Percentiles rank a stretch among this genome's conserved stretches.
phyloP scores from a whole-genome alignment of 306 rosid species.

The Castanea sativa region DNA sequence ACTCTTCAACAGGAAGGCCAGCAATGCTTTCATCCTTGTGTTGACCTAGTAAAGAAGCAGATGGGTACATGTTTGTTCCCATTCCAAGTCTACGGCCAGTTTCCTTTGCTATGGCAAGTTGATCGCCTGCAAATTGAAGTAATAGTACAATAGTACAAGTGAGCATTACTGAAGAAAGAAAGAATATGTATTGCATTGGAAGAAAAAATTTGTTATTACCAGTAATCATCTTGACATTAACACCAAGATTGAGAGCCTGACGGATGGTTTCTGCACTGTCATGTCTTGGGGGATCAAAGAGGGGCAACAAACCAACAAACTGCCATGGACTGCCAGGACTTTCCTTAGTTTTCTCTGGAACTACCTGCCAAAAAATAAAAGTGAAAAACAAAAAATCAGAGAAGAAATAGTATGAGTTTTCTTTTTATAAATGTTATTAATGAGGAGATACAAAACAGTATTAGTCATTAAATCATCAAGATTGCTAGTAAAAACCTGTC shows the following conservation, averaged over 20 bases:
- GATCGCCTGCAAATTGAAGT: slow-evolving; percentile 62
- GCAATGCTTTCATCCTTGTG: slow-evolving; percentile 83
- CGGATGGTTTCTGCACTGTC: slow-evolving; percentile 99
- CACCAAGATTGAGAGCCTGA: slow-evolving; percentile 94
- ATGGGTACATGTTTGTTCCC: slow-evolving; percentile 99
- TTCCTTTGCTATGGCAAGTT: slow-evolving; percentile 97
- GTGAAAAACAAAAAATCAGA: neutral
- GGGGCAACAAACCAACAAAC: slow-evolving; percentile 85
- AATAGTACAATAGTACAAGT: slow-evolving; percentile 14
- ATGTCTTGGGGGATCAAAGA: slow-evolving; percentile 96
- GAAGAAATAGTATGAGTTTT: neutral
- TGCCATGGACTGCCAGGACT: slow-evolving; percentile 84
- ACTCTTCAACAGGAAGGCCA: slow-evolving; percentile 87
- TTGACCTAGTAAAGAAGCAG: slow-evolving; percentile 91
- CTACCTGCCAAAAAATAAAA: slow-evolving; percentile 54
- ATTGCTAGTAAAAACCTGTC: slow-evolving; percentile 68
- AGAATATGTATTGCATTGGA: neutral
- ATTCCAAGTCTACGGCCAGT: slow-evolving; percentile 97
- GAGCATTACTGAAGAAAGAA: slow-evolving; percentile 11
- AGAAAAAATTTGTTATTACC: slow-evolving; percentile 44
- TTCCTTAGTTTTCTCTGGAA: slow-evolving; percentile 79
- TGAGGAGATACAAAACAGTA: neutral
- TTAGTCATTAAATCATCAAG: slow-evolving; percentile 2
- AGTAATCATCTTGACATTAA: slow-evolving; percentile 98
- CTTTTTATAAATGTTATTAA: neutral